Conservation (phyloP, 441 rosid species). For the Theobroma grandiflorum region DNA sequence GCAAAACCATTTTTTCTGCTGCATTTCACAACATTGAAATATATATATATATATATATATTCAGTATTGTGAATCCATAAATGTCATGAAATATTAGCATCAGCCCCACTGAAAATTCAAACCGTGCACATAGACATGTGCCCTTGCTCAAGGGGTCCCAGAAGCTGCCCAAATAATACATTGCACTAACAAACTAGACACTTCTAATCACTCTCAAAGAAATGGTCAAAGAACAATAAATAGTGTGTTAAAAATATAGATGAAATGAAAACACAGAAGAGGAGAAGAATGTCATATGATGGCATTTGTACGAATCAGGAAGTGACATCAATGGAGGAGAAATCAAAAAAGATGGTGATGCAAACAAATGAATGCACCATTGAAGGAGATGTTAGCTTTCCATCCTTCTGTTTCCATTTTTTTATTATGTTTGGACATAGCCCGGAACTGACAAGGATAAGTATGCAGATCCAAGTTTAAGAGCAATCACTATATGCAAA, state of each 20-base stretch:
- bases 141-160: not conserved
- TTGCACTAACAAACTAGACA: not conserved
- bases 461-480: not conserved
- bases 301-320: not conserved
- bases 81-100: not conserved
- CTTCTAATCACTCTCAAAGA: not conserved
- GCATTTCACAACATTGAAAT: constrained; percentile 23
- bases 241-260: not conserved
- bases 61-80: not conserved
- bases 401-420: not conserved
- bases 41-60: not conserved
- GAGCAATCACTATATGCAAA: not conserved
- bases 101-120: not conserved
- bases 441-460: not conserved
- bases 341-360: not conserved
- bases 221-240: not conserved
- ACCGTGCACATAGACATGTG: not conserved
- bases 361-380: not conserved
- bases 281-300: not conserved
- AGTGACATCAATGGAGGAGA: not conserved
- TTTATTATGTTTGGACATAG: not conserved
- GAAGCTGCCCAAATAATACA: not conserved
- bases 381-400: not conserved
- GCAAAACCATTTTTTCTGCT: constrained; percentile 79
- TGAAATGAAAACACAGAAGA: not conserved